These are phyloP conservation scores for Gynostemma pentaphyllum DNA, from an alignment of 306 rosid species.

Conservation along the genomic window DNA sequence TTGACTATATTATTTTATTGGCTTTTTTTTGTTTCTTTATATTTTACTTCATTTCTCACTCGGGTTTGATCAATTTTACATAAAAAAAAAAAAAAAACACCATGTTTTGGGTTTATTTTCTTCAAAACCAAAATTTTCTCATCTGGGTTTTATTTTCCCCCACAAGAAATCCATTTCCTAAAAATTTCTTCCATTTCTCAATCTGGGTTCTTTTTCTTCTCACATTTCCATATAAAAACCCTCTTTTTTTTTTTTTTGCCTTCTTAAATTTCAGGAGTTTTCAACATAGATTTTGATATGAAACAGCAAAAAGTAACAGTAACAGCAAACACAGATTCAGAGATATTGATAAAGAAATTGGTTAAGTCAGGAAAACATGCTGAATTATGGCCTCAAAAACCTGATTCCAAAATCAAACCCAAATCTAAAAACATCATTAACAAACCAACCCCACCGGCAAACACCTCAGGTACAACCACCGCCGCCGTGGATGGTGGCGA, in stretches of 20 bases:
- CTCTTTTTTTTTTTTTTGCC: too few relatives aligned
- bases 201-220: too few relatives aligned
- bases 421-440: slow-evolving; percentile 23
- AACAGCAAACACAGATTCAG: slow-evolving; percentile 39
- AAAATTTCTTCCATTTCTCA: neutral
- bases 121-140: neutral
- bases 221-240: too few relatives aligned
- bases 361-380: slow-evolving; percentile 47
- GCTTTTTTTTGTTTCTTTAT: neutral
- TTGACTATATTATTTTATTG: neutral
- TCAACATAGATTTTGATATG: slow-evolving; percentile 40
- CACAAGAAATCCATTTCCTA: too few relatives aligned
- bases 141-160: neutral
- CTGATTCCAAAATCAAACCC: slow-evolving; percentile 23
- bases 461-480: slow-evolving; percentile 24
- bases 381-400: slow-evolving; percentile 58
- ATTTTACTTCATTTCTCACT: neutral
- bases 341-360: slow-evolving; percentile 42
- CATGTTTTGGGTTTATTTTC: too few relatives aligned
- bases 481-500: slow-evolving; percentile 22
- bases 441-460: slow-evolving; percentile 27
- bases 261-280: slow-evolving; percentile 44
- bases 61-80: neutral
- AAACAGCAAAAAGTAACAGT: slow-evolving; percentile 51
- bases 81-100: too few relatives aligned